Percentiles rank a stretch among this genome's conserved stretches.
These are phyloP conservation scores for Aspergillus sojae DNA, from an alignment of 2,329 filamentous ascomycete genomes.

Conservation along the genomic window DNA sequence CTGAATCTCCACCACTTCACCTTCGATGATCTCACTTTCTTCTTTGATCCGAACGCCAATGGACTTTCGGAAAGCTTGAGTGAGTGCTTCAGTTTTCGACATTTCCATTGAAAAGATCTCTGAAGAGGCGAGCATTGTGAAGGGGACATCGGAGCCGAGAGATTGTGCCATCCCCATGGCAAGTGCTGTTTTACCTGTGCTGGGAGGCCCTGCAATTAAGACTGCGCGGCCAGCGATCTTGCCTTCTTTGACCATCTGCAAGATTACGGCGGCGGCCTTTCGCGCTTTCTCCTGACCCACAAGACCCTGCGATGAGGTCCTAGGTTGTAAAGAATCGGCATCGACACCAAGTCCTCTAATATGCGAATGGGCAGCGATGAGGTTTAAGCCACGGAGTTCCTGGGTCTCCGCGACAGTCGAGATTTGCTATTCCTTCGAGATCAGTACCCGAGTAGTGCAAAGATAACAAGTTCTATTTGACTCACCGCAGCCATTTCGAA, in stretches of 20 bases:
- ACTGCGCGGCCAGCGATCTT: constrained; percentile 97
- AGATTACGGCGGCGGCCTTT: constrained; percentile 91
- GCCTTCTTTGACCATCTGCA: constrained; percentile 98
- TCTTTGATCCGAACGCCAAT: constrained; percentile 98
- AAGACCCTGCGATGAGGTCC: constrained; percentile 82
- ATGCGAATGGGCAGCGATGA: constrained; percentile 97
- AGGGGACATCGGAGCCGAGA: constrained; percentile 89
- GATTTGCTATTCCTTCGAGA: constrained; percentile 54
- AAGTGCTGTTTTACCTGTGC: constrained; percentile 97
- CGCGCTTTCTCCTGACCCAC: constrained; percentile 96
- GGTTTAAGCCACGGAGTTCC: constrained; percentile 92
- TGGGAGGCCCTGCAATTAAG: constrained; percentile 90
- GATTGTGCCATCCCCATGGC: constrained; percentile 99
- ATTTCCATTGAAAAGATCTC: constrained; percentile 99
- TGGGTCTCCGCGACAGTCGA: constrained; percentile 91
- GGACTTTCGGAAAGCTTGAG: constrained; percentile 97
- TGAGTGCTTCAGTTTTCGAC: constrained; percentile 98
- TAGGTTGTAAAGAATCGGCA: constrained; percentile 84
- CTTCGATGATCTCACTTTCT: constrained; percentile 98
- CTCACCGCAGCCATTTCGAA: constrained; percentile 43
- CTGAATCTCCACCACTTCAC: constrained; percentile 97
- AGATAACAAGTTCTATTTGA: not conserved
- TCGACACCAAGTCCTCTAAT: constrained; percentile 95
- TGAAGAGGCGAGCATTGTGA: constrained; percentile 91
- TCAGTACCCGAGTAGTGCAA: constrained; percentile 13